Base-by-base conservation (phyloP, 2,329 filamentous ascomycete species). In the Aspergillus ustus region DNA sequence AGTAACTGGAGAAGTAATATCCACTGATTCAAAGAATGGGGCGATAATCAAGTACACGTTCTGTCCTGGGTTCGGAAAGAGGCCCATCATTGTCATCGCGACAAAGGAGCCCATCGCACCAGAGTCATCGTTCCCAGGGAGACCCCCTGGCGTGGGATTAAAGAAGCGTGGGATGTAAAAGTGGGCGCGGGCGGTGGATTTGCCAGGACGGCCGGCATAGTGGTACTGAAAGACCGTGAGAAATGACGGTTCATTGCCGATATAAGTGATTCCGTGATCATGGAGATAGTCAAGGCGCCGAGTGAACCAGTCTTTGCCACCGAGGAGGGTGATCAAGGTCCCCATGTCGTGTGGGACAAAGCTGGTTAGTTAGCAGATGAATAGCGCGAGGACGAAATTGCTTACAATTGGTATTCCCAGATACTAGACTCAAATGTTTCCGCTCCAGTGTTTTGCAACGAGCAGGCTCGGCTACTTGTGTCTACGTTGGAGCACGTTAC, bases 31-130 rank as follows among this genome's bases (percentile, higher is more conserved):
- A 65, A 91, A 91, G 69, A 85, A 91, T 0, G 89, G 89, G 0
- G 88, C 85, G 0, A 79, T 89, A 64, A 91, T 88, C 7, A 91
- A 81, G 67, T 91, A 91, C 1, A 90, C 87, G 63, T 89, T 79
- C 69, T 91, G 88, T 0, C 88, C 88, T 0, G 87, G 82, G 57
- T 89, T 87, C 0, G 89, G 89, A 72, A 89, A 91, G 7, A 91
- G 75, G 0, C 89, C 89, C 80, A 91, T 85, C 88, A 91, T 90
- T 11, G 83, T 78, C 20, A 90, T 85, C 0, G 86, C 85, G 2
- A 87, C 78, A 63, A 90, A 91, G 0, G 83, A 84, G 49, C 87
- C 88, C 88, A 91, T 90, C 1, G 89, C 87, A 2, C 89, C 89
- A 37, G 82, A 84, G 71, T 91, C 89, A 67, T 91, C 88, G 71